Conservation (phyloP, 208 protist species). For the Trypanosoma avium region DNA sequence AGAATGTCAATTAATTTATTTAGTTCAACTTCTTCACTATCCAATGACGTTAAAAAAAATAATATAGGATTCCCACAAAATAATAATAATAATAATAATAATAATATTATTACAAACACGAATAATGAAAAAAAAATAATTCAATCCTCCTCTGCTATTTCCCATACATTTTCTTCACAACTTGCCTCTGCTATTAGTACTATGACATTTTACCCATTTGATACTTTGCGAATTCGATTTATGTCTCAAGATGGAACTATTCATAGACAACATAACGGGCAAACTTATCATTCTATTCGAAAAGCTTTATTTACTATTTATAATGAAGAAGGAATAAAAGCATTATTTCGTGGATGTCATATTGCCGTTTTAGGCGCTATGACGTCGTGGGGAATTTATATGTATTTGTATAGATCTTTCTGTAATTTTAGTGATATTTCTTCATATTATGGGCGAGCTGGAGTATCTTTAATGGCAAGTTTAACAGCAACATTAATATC, state of each 20-base stretch:
- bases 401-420: conserved; percentile 78
- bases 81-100: no score
- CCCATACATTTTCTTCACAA: conserved; percentile 70
- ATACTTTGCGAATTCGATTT: conserved; percentile 81
- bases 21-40: no score
- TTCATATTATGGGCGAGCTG: conserved; percentile 46
- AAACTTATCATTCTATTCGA: conserved; percentile 49
- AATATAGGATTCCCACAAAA: no score
- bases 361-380: conserved; percentile 61
- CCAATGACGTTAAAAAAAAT: no score
- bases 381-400: conserved; percentile 81
- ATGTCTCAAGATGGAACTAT: conserved; percentile 84
- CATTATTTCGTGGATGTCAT: conserved; percentile 72
- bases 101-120: no score
- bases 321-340: conserved; percentile 53
- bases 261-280: conserved; percentile 71
- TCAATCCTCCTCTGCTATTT: conserved; percentile 34
- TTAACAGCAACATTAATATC: conserved; percentile 54
- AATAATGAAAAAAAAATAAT: background rate
- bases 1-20: no score
- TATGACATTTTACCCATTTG: conserved; percentile 85
- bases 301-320: conserved; percentile 38
- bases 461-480: conserved; percentile 63
- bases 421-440: conserved; percentile 25
- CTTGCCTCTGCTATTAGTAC: conserved; percentile 71